A percentile compares a stretch with the other conserved stretches of the same genome.
Evolutionary conservation across 257 asterid genomes (phyloP).

Genomic region (Solanum gracilifrons): DNA sequence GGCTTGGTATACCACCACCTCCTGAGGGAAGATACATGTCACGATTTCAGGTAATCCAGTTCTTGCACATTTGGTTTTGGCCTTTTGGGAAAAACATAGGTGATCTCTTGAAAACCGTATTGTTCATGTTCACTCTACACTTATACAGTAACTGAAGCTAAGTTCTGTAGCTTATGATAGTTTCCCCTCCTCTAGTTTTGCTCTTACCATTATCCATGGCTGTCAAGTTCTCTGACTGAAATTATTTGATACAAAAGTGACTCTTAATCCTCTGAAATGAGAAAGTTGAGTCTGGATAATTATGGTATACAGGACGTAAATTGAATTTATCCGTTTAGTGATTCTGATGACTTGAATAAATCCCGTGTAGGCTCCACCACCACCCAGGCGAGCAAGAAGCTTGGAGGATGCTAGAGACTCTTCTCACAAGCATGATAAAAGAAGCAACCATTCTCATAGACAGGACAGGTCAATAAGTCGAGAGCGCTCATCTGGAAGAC

Average conservation of each 20-base stretch:
- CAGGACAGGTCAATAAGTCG: constrained; percentile 34
- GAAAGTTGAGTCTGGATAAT: background rate
- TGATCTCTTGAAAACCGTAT: background rate
- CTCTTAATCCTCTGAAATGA: background rate
- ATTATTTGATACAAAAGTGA: background rate
- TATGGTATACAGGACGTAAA: background rate
- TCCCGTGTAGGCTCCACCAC: constrained; percentile 51
- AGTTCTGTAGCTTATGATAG: background rate
- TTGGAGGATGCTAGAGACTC: constrained; percentile 23
- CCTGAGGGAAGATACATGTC: constrained; percentile 87
- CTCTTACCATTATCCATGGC: background rate
- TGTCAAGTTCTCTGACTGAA: background rate
- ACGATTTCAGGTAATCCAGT: constrained; percentile 49
- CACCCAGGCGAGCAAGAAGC: constrained; percentile 58
- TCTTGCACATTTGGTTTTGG: background rate
- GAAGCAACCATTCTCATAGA: constrained; percentile 7
- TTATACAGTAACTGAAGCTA: background rate
- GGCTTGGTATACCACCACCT: constrained; percentile 86
- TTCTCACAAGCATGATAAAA: constrained; percentile 25
- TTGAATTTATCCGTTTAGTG: background rate
- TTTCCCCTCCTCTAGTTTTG: background rate
- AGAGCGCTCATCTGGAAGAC: constrained; percentile 16
- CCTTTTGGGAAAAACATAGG: background rate
- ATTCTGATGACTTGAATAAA: background rate
- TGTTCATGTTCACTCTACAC: background rate